Base-by-base conservation (phyloP, 495 filamentous ascomycete genomes). In the Hypoxylon intermedium region DNA sequence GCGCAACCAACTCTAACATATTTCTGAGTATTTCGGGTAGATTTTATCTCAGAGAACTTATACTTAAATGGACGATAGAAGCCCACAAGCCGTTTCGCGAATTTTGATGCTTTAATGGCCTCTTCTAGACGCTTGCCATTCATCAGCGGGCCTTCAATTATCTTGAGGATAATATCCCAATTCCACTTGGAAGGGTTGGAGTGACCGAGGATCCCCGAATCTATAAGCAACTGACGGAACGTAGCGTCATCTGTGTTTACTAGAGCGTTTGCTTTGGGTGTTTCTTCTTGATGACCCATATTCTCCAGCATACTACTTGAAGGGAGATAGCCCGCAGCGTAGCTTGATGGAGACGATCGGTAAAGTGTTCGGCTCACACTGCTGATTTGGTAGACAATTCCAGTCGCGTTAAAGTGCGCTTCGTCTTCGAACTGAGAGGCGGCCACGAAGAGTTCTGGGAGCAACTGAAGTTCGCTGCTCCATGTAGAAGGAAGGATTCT, bases 41-140 rank as follows among this genome's bases (percentile, higher is more conserved):
- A 96, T 61, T 87, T 83, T 40, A 90, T 79, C 63, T 93, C 88
- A 1, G 90, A 89, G 63, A 97, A 98, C 46, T 92, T 88, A 70
- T 91, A 93, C 70, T 98, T 98, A 79, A 98, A 98, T 5, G 94
- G 94, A 13, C 93, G 84, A 70, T 96, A 96, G 63, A 98, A 98
- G 43, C 90, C 93, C 69, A 97, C 84, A 43, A 98, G 83, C 1
- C 95, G 83, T 74, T 98, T 97, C 63, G 96, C 86, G 69, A 98
- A 98, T 65, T 97, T 98, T 5, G 91, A 93, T 18, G 86, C 90
- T 70, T 93, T 95, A 68, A 97, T 91, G 2, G 93, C 93, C 70
- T 98, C 95, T 63, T 96, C 91, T 7, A 98, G 82, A 36, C 94
- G 83, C 71, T 96, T 97, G 5, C 92, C 84, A 64, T 93, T 96